A percentile compares a stretch with the other conserved stretches of the same genome.
Conservation (phyloP, 106 monocot species). For the Vanilla planifolia region DNA sequence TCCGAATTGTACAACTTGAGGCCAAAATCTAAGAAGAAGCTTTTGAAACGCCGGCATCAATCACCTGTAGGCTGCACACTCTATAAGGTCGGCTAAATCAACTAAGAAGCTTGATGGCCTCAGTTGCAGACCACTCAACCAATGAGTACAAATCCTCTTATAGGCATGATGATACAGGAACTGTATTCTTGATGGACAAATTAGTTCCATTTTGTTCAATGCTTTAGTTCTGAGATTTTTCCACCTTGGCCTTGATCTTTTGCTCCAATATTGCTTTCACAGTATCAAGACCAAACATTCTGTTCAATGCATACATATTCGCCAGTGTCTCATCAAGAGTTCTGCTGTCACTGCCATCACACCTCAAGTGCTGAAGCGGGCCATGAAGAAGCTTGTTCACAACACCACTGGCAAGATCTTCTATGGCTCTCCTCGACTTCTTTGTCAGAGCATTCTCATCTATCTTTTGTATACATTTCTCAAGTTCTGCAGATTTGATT, state of each 20-base stretch:
- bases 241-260: constrained; percentile 92
- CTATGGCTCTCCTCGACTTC: constrained; percentile 73
- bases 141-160: no score
- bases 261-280: constrained; percentile 81
- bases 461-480: constrained; percentile 83
- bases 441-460: constrained; percentile 63
- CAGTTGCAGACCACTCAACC: no score
- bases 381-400: constrained; percentile 95
- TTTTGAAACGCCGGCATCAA: no score
- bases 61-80: no score
- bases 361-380: constrained; percentile 92
- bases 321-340: constrained; percentile 89
- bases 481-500: constrained; percentile 64
- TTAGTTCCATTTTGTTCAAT: neutral
- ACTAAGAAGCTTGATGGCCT: no score
- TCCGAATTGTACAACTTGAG: no score
- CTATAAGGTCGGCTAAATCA: no score
- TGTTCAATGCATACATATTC: constrained; percentile 94
- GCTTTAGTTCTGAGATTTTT: constrained; percentile 62
- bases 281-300: constrained; percentile 90
- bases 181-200: no score
- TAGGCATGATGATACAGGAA: no score
- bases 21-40: no score
- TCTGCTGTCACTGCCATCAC: constrained; percentile 71
- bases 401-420: constrained; percentile 73